These are phyloP conservation scores for Flaveria brownii DNA, from an alignment of 129 eudicot genomes.

Conservation along the genomic window DNA sequence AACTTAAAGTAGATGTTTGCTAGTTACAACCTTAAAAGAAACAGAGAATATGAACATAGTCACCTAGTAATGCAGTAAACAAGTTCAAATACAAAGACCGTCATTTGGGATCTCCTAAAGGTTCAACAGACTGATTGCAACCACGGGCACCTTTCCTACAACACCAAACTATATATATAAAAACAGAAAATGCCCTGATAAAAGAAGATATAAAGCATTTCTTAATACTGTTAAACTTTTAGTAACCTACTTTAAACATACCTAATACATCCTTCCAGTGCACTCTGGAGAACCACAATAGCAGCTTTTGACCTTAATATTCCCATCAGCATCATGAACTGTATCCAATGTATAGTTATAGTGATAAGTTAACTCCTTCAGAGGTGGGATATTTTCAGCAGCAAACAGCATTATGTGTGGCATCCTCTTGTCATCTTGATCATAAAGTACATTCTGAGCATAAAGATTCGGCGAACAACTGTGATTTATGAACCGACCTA, in stretches of 20 bases:
- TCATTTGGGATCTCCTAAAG: neutral
- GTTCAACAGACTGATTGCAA: conserved; percentile 7
- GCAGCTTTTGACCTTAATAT: conserved; percentile 74
- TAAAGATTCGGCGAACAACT: conserved; percentile 94
- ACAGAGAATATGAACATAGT: conserved; percentile 1
- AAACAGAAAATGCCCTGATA: neutral
- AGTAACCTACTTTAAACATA: neutral
- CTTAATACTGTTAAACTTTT: neutral
- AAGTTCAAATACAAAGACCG: neutral
- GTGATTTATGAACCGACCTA: conserved; percentile 89
- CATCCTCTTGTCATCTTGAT: conserved; percentile 69
- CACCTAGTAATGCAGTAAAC: conserved; percentile 1
- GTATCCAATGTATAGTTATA: conserved; percentile 72
- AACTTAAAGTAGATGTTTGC: conserved; percentile 15
- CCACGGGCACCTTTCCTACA: conserved; percentile 1
- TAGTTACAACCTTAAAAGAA: neutral
- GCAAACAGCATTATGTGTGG: conserved; percentile 98
- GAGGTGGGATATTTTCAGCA: conserved; percentile 82
- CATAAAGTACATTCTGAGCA: conserved; percentile 84
- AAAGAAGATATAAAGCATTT: neutral
- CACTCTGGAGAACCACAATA: conserved; percentile 85
- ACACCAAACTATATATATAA: neutral
- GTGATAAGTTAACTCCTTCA: conserved; percentile 83
- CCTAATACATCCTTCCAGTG: conserved; percentile 80
- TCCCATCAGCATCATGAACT: conserved; percentile 67